Evolutionary conservation across 2,329 filamentous ascomycete species (phyloP).

Genomic region (Aureobasidium pullulans): DNA sequence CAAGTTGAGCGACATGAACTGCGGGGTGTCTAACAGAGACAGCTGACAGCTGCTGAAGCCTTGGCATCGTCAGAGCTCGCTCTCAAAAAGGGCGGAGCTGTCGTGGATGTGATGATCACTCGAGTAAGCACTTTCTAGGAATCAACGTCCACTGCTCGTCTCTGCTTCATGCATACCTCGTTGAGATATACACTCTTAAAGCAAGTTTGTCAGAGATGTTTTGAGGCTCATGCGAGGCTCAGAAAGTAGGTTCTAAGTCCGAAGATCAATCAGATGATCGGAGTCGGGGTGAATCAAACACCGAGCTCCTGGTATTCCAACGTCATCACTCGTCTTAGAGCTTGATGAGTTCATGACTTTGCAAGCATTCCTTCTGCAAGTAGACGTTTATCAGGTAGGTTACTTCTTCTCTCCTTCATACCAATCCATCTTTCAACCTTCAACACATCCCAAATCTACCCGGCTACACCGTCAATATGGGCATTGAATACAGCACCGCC

Average conservation of each 20-base stretch:
- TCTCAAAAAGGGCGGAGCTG: too few relatives aligned
- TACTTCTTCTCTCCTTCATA: background rate
- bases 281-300: slow-evolving; percentile 4
- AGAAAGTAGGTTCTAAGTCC: background rate
- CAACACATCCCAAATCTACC: background rate
- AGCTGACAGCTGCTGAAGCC: too few relatives aligned
- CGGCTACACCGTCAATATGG: slow-evolving; percentile 34
- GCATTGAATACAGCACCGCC: slow-evolving; percentile 46
- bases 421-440: background rate
- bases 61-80: background rate
- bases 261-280: background rate
- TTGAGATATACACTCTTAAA: background rate
- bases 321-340: background rate
- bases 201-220: background rate
- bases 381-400: background rate
- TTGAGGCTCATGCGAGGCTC: slow-evolving; percentile 1
- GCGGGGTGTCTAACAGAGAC: background rate
- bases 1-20: background rate
- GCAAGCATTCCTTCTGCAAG: background rate
- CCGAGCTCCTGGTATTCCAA: background rate
- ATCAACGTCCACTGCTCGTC: background rate
- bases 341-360: slow-evolving; percentile 7
- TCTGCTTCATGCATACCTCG: background rate
- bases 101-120: too few relatives aligned
- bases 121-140: too few relatives aligned